Percentiles rank a stretch among this genome's conserved stretches.
Conservation (phyloP, 768 basidiomycete genomes). For the Rubroboletus pulcherrimus region DNA sequence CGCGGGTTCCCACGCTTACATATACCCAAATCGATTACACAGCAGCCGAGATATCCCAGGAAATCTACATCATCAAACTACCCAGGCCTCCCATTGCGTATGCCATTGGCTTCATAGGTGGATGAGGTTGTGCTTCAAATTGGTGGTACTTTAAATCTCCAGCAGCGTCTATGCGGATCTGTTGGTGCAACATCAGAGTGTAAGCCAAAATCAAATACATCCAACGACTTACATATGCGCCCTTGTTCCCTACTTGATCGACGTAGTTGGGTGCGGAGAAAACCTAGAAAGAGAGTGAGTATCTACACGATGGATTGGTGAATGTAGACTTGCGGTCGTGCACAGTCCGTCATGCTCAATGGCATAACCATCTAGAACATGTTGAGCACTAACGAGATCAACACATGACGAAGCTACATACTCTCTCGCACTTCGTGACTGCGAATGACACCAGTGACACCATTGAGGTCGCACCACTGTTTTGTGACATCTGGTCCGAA, state of each 20-base stretch:
- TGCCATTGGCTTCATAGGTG: conserved; percentile 91
- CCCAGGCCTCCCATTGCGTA: conserved; percentile 68
- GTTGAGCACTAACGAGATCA: conserved; percentile 3
- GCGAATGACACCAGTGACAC: conserved; percentile 84
- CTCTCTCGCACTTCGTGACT: conserved; percentile 96
- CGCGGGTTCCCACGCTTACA: conserved; percentile 29
- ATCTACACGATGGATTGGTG: neutral
- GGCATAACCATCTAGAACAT: conserved; percentile 75
- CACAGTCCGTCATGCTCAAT: conserved; percentile 94
- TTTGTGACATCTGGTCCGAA: conserved; percentile 95
- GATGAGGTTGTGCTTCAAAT: conserved; percentile 86
- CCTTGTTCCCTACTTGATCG: conserved; percentile 89
- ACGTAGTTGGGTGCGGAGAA: conserved; percentile 96
- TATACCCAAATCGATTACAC: neutral
- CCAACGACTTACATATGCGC: conserved; percentile 68
- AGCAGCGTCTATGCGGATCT: conserved; percentile 80
- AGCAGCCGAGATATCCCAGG: neutral
- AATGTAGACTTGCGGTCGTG: conserved; percentile 64
- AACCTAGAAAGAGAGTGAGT: conserved; percentile 44
- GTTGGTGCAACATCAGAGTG: conserved; percentile 5
- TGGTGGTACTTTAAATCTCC: conserved; percentile 73
- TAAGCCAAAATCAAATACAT: neutral
- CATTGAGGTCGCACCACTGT: conserved; percentile 84
- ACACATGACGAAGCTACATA: conserved; percentile 29
- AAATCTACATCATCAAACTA: conserved; percentile 62